These are phyloP conservation scores for Phytophthora tubulina DNA, from an alignment of 352 stramenopile species.

Conservation along the genomic window DNA sequence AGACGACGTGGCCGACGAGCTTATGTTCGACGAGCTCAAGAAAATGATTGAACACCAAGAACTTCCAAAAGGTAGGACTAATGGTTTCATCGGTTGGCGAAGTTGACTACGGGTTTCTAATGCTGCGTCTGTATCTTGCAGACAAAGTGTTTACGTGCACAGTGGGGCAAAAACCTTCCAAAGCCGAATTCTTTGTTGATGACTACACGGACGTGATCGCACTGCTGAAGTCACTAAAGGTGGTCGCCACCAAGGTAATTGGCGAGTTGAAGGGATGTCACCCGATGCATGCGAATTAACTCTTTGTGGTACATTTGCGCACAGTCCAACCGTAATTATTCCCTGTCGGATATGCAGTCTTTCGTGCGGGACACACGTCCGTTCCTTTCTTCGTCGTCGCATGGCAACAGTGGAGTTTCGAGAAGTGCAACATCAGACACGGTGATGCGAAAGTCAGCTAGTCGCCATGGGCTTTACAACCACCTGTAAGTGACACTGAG, in stretches of 20 bases:
- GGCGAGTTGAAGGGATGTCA: not conserved
- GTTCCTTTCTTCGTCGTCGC: constrained; percentile 62
- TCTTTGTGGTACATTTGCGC: constrained; percentile 5
- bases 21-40: constrained; percentile 94
- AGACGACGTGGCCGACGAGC: constrained; percentile 98
- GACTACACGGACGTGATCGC: constrained; percentile 96
- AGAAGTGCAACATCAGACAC: constrained; percentile 56
- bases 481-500: constrained; percentile 50
- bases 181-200: constrained; percentile 97
- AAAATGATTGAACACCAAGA: constrained; percentile 52
- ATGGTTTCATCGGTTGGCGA: not conserved
- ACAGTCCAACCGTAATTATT: constrained; percentile 87
- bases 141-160: constrained; percentile 95
- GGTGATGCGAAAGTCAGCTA: constrained; percentile 62
- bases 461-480: constrained; percentile 63
- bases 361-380: constrained; percentile 68
- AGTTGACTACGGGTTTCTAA: constrained; percentile 13
- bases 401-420: constrained; percentile 40
- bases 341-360: constrained; percentile 85
- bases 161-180: constrained; percentile 98
- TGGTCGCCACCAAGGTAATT: constrained; percentile 79
- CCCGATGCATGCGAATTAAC: constrained; percentile 5
- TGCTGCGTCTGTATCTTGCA: constrained; percentile 37
- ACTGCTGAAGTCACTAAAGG: constrained; percentile 86
- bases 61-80: constrained; percentile 53